Evolutionary conservation across 306 rosid species (phyloP), one percentile per base, ranked within the genome.

Genomic region (Amphicarpaea edgeworthii): DNA sequence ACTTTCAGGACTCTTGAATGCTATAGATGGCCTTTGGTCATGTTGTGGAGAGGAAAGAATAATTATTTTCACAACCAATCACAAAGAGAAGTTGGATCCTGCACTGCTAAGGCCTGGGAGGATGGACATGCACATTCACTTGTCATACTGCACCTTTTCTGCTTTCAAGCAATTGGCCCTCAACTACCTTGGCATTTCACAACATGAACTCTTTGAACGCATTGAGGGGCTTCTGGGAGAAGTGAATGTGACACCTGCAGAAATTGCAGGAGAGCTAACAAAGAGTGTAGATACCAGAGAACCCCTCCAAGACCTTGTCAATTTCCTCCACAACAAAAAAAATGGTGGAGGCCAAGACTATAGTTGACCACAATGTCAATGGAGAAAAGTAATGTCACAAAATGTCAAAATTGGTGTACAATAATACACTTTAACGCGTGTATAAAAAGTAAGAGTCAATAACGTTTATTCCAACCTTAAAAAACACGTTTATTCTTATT

Each of bases 91-190:
- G 47, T 75, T 83, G 7, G 87, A 86, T n/a, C 88, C 87, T 26
- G 90, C 91, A 21, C 40, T 87, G 61, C 9, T 89, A 47, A 77
- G 91, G 60, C 90, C 94, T n/a, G 88, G 90, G 3, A 68, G 85
- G 7, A 89, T 85, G 87, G 94, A 89, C 66, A 71, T 82, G 86
- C 87, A 87, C 10, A 70, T 89, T 46, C 57, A 80, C 55, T 57
- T 73, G 65, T 73, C 84, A 38, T 74, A 80, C 16, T 82, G 91
- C 72, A 83, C 76, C n/a, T 76, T 74, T 4, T 58, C 72, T 34
- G 87, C 70, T 20, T 90, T 85, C 55, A 11, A 69, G 76, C 76
- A 38, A 34, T 79, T 81, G 49, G 61, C 21, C 8, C 11, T 30
- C 12, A 81, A 49, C 16, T 75, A 81, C 49, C 80, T 75, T 3